Evolutionary conservation across 2,329 filamentous ascomycete species (phyloP), one percentile per base, ranked within the genome.

Genomic region (Lasiodiplodia sp.): DNA sequence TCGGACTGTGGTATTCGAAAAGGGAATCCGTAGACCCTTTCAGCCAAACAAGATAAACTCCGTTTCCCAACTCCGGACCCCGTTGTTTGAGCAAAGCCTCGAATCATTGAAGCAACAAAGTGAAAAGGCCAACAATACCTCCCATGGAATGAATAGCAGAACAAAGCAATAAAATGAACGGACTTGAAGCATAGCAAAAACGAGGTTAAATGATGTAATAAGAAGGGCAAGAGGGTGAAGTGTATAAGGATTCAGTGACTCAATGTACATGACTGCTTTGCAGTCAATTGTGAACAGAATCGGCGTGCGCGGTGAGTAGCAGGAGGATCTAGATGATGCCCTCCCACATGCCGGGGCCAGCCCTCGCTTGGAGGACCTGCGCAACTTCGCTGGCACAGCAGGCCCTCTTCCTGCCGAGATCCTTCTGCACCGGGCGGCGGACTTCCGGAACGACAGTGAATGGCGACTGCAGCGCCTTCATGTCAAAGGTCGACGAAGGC

Each of bases 271-370:
- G 34, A 37, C 38, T 34, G 51, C 52, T 55, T 38, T 25, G 34
- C 51, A 31, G 16, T 38, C 49, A 31, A 37, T 21, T 23, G n/a
- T 10, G 10, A 44, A 51, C 49, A 40, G 37, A 56, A 47, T 31
- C 51, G 60, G n/a, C 51, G 51, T 56, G 51, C 63, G 34, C 21
- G 21, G 1, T 25, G 44, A 31, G 58, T 16, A 31, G 8, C 14
- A 10, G 18, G 16, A 38, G 21, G 51, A 44, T 10, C n/a, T 74
- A 80, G 64, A 91, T 80, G 71, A 91, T 88, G 67, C 86, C 87
- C 69, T 86, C 83, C 89, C 89, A 91, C 87, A 91, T 90, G 65
- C 89, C 88, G 49, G 87, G 86, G 44, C 86, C 87, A 53, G 83
- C 83, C 84, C 78, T 57, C 79, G 86, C 69, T 83, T 84, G 79